Evolutionary conservation across 225 moss, liverwort and hornwort genomes (phyloP), one percentile per base, ranked within the genome.

Genomic region (Pseudoscleropodium purum): DNA sequence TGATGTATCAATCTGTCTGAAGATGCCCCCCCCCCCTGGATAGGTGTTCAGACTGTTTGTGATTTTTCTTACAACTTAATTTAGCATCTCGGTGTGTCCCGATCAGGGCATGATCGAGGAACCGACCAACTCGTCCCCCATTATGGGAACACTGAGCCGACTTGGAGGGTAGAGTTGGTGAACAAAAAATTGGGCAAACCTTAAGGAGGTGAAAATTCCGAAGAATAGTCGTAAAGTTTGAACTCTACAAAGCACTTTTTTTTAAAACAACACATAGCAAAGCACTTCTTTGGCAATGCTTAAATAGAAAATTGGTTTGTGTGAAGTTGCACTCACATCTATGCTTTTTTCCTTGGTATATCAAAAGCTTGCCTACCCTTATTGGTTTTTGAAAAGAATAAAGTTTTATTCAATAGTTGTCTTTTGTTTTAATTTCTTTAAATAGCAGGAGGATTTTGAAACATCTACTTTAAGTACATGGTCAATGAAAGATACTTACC

Each of bases 391-490:
- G 13, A n/a, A 15, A 69, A 31, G 19, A 20, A 8, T 7, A 37
- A 56, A 64, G 15, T 41, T 56, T 69, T 39, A 25, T 1, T 27
- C 52, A 17, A 15, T 19, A 51, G 37, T 84, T 67, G 33, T 7
- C 4, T 12, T 2, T 20, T 37, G 2, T 18, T 34, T 57, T n/a
- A 23, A 23, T 49, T 31, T 4, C 8, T 18, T 20, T 20, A 7
- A 31, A 31, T 49, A 11, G 8, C 36, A 8, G 16, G 26, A 83
- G 8, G 26, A 31, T 79, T n/a, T 79, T 7, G 5, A 18, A n/a
- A 5, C 10, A 17, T 10, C 0, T 0, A 2, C 25, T 56, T 37
- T n/a, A n/a, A n/a, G n/a, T n/a, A n/a, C n/a, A n/a, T n/a, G n/a
- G n/a, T n/a, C n/a, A n/a, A 78, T 52, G 52, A 14, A 52, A 52